Evolutionary conservation across 306 rosid genomes (phyloP), one percentile per base, ranked within the genome.

Genomic region (Myrica gale): DNA sequence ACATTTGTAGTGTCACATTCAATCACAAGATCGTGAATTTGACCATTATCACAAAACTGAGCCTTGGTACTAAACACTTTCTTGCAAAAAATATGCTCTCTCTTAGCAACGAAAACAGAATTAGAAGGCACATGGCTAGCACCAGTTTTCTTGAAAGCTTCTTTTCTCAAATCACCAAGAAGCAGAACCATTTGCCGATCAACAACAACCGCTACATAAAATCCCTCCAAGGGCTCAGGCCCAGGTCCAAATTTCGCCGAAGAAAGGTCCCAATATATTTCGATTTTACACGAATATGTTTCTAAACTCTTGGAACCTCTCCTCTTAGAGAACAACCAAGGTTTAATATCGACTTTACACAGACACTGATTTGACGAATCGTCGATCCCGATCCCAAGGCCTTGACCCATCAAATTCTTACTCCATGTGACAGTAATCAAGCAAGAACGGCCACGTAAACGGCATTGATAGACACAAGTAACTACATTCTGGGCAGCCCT

Each of bases 291-390:
- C 41, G 89, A 90, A 84, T 84, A 85, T 8, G 92, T 93, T 80
- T 90, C 97, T 15, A 95, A 85, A 75, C 87, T 95, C 89, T 92
- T 92, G 15, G 91, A 90, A 74, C 99, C 97, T 84, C 85, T 86
- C 74, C 96, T 88, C 89, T 92, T 95, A 37, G 97, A 92, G 90
- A 95, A 95, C 73, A 88, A 67, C 97, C 97, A 95, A 1, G 99
- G 97, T 74, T 95, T 95, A 57, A 95, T 86, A 78, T 92, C 99
- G 79, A 95, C 97, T 87, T 95, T 95, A 73, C 99, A 95, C 44
- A 95, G 82, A 79, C 92, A 92, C 69, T 87, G 91, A 75, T 88
- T 90, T 17, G 97, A 90, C 13, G 96, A 84, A 83, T 90, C 99
- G 4, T 95, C 97, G 73, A 95, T 90, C 67, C 89, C 99, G 65